A percentile compares a stretch with the other conserved stretches of the same genome.
These are phyloP conservation scores for Xylaria sp. DNA, from an alignment of 2,329 filamentous ascomycete species.

Conservation along the genomic window DNA sequence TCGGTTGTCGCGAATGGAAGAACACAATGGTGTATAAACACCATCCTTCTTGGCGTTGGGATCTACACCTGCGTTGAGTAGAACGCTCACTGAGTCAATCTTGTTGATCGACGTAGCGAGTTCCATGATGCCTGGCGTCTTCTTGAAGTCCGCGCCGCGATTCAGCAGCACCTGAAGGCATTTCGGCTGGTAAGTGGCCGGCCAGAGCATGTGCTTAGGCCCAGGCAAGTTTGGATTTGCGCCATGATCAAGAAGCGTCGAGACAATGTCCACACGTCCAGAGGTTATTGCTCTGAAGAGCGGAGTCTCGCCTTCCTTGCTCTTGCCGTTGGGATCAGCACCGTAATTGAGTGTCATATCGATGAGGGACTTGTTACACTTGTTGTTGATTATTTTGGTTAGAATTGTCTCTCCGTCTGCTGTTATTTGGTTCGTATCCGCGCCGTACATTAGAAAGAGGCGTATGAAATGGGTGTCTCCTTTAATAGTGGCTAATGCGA, in stretches of 20 bases:
- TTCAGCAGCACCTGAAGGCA: slow-evolving; percentile 67
- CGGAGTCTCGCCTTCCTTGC: slow-evolving; percentile 69
- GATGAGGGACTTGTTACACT: slow-evolving; percentile 63
- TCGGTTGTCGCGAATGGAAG: slow-evolving; percentile 74
- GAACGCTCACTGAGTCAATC: slow-evolving; percentile 67
- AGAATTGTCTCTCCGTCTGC: slow-evolving; percentile 70
- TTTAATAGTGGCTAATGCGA: slow-evolving; percentile 61
- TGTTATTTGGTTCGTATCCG: slow-evolving; percentile 64
- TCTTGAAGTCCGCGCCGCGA: slow-evolving; percentile 69
- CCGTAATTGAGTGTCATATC: slow-evolving; percentile 71
- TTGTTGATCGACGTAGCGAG: slow-evolving; percentile 72
- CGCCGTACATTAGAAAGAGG: slow-evolving; percentile 70
- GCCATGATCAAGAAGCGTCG: slow-evolving; percentile 61
- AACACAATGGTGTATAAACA: slow-evolving; percentile 74
- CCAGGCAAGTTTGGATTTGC: slow-evolving; percentile 76
- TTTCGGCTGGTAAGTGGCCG: slow-evolving; percentile 67
- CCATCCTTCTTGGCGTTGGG: slow-evolving; percentile 73
- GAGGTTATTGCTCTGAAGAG: slow-evolving; percentile 70
- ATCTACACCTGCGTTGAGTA: slow-evolving; percentile 68
- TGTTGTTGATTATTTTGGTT: slow-evolving; percentile 69
- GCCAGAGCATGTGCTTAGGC: slow-evolving; percentile 76
- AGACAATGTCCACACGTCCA: slow-evolving; percentile 67
- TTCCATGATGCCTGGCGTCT: slow-evolving; percentile 73
- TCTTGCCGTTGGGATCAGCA: slow-evolving; percentile 68
- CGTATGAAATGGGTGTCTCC: slow-evolving; percentile 68